phyloP scores from a whole-genome alignment of 768 basidiomycete genomes.

The Albatrellus ellisii region DNA sequence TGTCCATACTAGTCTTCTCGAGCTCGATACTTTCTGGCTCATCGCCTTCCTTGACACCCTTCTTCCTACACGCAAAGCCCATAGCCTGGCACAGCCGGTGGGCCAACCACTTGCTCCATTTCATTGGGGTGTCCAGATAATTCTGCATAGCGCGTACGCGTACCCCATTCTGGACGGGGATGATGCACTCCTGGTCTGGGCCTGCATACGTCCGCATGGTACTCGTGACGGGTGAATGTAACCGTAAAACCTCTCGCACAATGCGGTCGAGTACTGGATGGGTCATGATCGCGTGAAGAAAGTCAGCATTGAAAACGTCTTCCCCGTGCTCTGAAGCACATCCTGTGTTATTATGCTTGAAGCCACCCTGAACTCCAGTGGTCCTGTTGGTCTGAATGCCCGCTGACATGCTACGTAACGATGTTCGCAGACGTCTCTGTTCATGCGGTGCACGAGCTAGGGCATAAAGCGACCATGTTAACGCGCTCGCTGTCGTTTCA shows the following conservation, averaged over 20 bases:
- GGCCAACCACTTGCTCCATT: no score
- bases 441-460: slow-evolving; percentile 42
- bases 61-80: no score
- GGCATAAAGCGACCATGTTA: slow-evolving; percentile 62
- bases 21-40: neutral
- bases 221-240: slow-evolving; percentile 43
- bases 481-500: slow-evolving; percentile 44
- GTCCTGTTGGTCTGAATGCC: no score
- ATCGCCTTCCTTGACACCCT: neutral
- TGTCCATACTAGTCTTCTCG: neutral
- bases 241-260: slow-evolving; percentile 41
- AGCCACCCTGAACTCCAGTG: no score
- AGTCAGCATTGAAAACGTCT: slow-evolving; percentile 11
- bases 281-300: slow-evolving; percentile 11
- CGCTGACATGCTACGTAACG: no score
- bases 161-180: slow-evolving; percentile 29
- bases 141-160: slow-evolving; percentile 3
- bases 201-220: slow-evolving; percentile 40
- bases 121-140: no score
- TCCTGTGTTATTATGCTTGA: no score
- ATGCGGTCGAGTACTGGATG: slow-evolving; percentile 49
- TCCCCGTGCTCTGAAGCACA: slow-evolving; percentile 3
- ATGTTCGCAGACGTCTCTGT: slow-evolving; percentile 33
- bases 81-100: no score
- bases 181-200: slow-evolving; percentile 29